A percentile compares a stretch with the other conserved stretches of the same genome.
phyloP scores from a whole-genome alignment of 371 early-diverging fungal species.

The Syncephalastrum monosporum region DNA sequence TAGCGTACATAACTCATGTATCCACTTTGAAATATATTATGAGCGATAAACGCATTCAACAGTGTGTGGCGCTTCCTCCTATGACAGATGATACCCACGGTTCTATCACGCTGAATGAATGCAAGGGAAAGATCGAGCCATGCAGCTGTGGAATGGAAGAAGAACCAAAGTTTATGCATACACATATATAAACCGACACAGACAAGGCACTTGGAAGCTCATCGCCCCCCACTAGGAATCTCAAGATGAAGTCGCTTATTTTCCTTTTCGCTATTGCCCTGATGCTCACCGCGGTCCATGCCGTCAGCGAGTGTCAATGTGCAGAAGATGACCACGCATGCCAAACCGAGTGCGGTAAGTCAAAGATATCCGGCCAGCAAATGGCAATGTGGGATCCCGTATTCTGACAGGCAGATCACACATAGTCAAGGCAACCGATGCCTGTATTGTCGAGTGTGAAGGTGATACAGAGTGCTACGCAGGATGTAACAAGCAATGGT shows the following conservation, averaged over 20 bases:
- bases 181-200: neutral
- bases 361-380: too few species aligned
- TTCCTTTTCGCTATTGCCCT: neutral
- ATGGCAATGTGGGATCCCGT: too few species aligned
- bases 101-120: too few species aligned
- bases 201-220: neutral
- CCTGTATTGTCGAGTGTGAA: conserved; percentile 8
- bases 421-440: conserved; percentile 10
- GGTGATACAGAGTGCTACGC: conserved; percentile 12
- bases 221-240: neutral
- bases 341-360: conserved; percentile 12
- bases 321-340: conserved; percentile 5
- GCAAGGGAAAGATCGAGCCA: too few species aligned
- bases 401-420: neutral
- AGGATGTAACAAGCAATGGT: conserved; percentile 7
- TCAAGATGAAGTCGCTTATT: conserved; percentile 5
- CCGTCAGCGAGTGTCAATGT: conserved; percentile 8
- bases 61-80: too few species aligned
- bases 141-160: too few species aligned
- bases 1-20: too few species aligned
- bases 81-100: too few species aligned
- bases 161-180: neutral
- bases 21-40: too few species aligned
- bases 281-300: neutral
- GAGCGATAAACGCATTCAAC: too few species aligned